These are phyloP conservation scores for Cicer yamashitae DNA, from an alignment of 306 rosid genomes.

Conservation along the genomic window DNA sequence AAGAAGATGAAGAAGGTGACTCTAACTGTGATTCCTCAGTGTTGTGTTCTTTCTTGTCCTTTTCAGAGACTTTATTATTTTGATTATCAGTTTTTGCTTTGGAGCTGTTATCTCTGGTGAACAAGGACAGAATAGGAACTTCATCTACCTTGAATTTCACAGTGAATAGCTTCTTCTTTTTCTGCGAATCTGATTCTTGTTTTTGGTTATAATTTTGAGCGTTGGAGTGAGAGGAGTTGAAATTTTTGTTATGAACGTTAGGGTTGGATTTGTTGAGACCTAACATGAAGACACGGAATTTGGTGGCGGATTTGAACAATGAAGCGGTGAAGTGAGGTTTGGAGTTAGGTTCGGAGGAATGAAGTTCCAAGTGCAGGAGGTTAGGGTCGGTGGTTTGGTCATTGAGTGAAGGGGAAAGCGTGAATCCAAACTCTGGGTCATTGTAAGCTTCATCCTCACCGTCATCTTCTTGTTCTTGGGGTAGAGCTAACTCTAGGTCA, in stretches of 20 bases:
- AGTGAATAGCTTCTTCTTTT: conserved; percentile 61
- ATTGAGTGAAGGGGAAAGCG: conserved; percentile 69
- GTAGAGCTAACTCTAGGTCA: conserved; percentile 78
- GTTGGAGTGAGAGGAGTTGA: conserved; percentile 22
- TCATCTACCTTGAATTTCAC: conserved; percentile 86
- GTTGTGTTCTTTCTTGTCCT: conserved; percentile 3
- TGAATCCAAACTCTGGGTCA: conserved; percentile 66
- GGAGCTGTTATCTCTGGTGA: conserved; percentile 80
- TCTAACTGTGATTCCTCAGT: conserved; percentile 43
- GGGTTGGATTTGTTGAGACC: conserved; percentile 74
- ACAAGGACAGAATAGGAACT: conserved; percentile 76
- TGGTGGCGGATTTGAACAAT: conserved; percentile 85
- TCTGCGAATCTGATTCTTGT: conserved; percentile 9
- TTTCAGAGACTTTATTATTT: conserved; percentile 25
- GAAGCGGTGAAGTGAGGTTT: conserved; percentile 64
- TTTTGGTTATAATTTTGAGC: conserved; percentile 30
- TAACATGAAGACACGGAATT: conserved; percentile 74
- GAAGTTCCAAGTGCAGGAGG: conserved; percentile 63
- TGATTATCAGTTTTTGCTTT: conserved; percentile 28
- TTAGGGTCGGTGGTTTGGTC: conserved; percentile 48
- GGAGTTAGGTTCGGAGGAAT: conserved; percentile 61
- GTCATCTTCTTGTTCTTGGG: conserved; percentile 46
- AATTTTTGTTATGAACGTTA: conserved; percentile 45
- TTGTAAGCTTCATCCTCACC: background rate
- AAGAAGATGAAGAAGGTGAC: conserved; percentile 40